Evolutionary conservation across 2,329 filamentous ascomycete species (phyloP).

Genomic region (Incumbomyces delicatus): DNA sequence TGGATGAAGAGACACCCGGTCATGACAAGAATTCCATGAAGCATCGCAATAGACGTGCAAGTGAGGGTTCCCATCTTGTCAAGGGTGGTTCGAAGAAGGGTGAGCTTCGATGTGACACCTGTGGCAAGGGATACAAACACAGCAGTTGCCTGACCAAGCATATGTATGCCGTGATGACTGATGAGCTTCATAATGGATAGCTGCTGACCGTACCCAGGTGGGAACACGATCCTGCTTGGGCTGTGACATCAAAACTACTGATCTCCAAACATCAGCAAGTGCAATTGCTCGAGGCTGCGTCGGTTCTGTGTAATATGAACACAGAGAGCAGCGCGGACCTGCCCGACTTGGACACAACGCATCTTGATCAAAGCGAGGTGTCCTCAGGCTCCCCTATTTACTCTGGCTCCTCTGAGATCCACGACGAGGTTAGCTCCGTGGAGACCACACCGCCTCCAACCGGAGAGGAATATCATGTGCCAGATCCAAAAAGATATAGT

Average conservation of each 20-base stretch:
- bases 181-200: conserved; percentile 18
- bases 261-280: conserved; percentile 99
- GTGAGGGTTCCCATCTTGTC: conserved; percentile 72
- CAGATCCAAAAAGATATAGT: conserved; percentile 50
- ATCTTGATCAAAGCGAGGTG: conserved; percentile 60
- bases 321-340: conserved; percentile 54
- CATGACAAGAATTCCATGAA: conserved; percentile 38
- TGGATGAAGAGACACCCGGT: conserved; percentile 36
- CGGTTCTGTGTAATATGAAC: conserved; percentile 91
- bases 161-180: conserved; percentile 63
- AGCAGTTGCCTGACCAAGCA: conserved; percentile 99
- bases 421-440: conserved; percentile 70
- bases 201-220: conserved; percentile 55
- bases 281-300: conserved; percentile 89
- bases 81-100: conserved; percentile 74
- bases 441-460: conserved; percentile 88
- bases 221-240: conserved; percentile 99
- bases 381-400: conserved; percentile 74
- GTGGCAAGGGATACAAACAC: conserved; percentile 99
- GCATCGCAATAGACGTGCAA: conserved; percentile 56
- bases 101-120: conserved; percentile 93
- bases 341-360: conserved; percentile 56
- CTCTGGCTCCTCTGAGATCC: conserved; percentile 67
- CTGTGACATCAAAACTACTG: conserved; percentile 88
- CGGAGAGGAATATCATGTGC: conserved; percentile 52